Percentiles rank a stretch among this genome's conserved stretches.
Conservation (phyloP, 768 basidiomycete species). For the Mrakia gelida region DNA sequence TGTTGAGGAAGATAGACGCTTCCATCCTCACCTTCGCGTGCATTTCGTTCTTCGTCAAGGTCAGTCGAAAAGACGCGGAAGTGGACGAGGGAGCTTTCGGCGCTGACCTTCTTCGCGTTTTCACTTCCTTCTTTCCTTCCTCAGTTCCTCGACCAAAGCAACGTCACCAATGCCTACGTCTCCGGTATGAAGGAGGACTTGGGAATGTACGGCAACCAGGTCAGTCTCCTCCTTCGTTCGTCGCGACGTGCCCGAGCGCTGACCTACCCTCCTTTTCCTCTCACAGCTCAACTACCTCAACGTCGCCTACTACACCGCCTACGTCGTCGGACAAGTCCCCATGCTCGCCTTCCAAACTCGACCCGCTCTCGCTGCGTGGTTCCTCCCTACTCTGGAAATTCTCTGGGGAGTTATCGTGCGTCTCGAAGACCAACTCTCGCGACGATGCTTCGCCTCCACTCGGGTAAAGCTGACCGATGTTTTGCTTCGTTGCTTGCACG, state of each 20-base stretch:
- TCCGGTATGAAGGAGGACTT: conserved; percentile 39
- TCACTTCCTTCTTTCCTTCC: neutral
- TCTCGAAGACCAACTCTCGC: neutral
- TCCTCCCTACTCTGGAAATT: conserved; percentile 33
- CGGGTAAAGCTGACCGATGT: no score
- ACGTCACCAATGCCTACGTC: conserved; percentile 39
- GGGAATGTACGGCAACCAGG: conserved; percentile 34
- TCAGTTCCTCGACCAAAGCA: conserved; percentile 30
- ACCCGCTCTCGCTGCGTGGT: conserved; percentile 32
- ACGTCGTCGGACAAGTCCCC: conserved; percentile 34
- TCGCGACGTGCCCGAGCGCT: conserved; percentile 34
- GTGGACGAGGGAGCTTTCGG: neutral
- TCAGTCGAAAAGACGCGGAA: neutral
- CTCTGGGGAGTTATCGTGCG: conserved; percentile 14
- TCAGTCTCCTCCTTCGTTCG: conserved; percentile 32
- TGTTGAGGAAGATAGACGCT: conserved; percentile 40
- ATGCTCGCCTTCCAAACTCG: conserved; percentile 35
- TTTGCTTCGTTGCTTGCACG: neutral
- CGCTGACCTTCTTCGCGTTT: neutral
- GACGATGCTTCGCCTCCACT: neutral
- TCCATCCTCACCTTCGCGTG: conserved; percentile 39
- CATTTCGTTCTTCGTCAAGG: conserved; percentile 20
- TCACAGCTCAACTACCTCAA: neutral
- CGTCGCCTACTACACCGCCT: neutral
- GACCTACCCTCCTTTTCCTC: conserved; percentile 30